Evolutionary conservation across 345 rosid species (phyloP).

Genomic region (Raphanus sativus): DNA sequence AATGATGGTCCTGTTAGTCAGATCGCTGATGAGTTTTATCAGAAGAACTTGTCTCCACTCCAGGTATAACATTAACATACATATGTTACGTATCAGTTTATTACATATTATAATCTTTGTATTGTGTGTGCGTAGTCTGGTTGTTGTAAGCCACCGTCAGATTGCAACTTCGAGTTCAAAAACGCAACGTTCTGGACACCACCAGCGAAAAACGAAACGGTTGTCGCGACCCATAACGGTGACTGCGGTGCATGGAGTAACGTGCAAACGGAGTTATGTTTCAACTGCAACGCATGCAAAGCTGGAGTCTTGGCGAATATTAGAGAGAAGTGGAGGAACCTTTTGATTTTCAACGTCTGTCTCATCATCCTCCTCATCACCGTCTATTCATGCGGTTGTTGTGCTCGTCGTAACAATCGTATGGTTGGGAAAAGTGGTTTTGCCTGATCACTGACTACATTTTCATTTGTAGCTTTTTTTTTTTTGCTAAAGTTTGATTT

Average conservation of each 20-base stretch:
- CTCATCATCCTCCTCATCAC: constrained; percentile 33
- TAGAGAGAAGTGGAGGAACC: constrained; percentile 46
- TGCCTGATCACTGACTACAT: constrained; percentile 1
- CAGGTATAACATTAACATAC: constrained; percentile 9
- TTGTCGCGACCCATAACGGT: neutral
- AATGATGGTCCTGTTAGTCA: constrained; percentile 30
- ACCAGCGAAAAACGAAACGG: constrained; percentile 21
- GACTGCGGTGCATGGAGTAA: constrained; percentile 63
- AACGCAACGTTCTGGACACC: constrained; percentile 47
- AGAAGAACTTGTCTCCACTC: constrained; percentile 37
- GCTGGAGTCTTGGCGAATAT: constrained; percentile 50
- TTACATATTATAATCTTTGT: neutral
- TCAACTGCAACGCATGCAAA: constrained; percentile 61
- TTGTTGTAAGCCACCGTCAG: constrained; percentile 68
- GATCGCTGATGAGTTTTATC: constrained; percentile 44
- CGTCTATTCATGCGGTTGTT: constrained; percentile 38
- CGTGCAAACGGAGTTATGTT: constrained; percentile 46
- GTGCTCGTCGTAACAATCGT: constrained; percentile 44
- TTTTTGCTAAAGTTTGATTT: no score
- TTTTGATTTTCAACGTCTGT: constrained; percentile 39
- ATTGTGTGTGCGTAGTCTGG: constrained; percentile 37
- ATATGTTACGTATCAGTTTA: neutral
- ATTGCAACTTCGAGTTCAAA: constrained; percentile 47
- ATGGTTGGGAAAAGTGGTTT: constrained; percentile 4
- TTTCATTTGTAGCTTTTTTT: no score